Conservation (phyloP, 169 alveolate genomes). For the Cyclospora cayetanensis region DNA sequence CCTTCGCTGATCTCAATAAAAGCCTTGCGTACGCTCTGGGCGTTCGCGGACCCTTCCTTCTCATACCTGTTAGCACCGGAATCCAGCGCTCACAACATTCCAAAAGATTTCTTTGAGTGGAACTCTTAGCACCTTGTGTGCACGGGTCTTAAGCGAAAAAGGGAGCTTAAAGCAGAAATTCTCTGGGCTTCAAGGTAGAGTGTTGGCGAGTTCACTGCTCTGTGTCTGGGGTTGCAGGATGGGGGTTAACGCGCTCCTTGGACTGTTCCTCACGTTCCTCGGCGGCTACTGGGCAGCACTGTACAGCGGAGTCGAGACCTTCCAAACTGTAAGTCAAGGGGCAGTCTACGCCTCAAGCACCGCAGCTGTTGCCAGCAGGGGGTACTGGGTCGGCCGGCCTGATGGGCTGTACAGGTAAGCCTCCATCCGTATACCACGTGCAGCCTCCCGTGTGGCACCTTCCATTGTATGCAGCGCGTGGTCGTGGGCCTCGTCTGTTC, state of each 20-base stretch:
- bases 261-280: conserved; percentile 61
- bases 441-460: background rate
- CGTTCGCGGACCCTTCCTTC: background rate
- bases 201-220: too few relatives aligned
- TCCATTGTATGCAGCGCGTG: conserved; percentile 29
- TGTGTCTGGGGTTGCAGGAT: conserved; percentile 51
- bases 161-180: too few relatives aligned
- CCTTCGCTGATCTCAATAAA: conserved; percentile 30
- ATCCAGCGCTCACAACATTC: too few relatives aligned
- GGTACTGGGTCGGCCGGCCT: background rate
- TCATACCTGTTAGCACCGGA: background rate
- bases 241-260: conserved; percentile 67
- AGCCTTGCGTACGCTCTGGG: conserved; percentile 50
- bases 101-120: too few relatives aligned
- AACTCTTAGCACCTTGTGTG: too few relatives aligned
- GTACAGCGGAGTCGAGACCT: conserved; percentile 55
- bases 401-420: background rate
- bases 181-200: too few relatives aligned
- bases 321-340: conserved; percentile 21
- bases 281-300: conserved; percentile 69
- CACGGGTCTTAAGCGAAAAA: too few relatives aligned
- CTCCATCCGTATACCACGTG: background rate
- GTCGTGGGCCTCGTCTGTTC: conserved; percentile 54
- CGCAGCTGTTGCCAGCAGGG: background rate
- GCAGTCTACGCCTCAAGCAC: background rate